phyloP scores from a whole-genome alignment of 2,329 filamentous ascomycete species.

The Fusarium dimerum region DNA sequence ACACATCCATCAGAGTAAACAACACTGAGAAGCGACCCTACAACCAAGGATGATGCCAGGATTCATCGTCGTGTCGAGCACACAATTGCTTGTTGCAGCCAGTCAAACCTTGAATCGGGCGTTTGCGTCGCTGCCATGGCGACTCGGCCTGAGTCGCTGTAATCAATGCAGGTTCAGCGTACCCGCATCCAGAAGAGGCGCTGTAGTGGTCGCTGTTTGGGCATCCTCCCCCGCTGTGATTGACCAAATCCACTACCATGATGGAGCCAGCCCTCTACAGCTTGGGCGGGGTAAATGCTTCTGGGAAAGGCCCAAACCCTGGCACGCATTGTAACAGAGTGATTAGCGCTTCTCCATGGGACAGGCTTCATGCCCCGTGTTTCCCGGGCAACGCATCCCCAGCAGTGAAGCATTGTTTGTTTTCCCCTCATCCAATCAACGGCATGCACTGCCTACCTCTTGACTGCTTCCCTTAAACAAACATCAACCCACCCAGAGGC shows the following conservation, averaged over 20 bases:
- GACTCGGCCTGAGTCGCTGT: conserved; percentile 26
- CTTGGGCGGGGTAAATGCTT: conserved; percentile 28
- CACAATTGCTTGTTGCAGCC: conserved; percentile 23
- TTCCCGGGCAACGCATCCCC: conserved; percentile 29
- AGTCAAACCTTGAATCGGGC: conserved; percentile 10
- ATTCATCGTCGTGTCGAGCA: conserved; percentile 4
- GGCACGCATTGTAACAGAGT: conserved; percentile 29
- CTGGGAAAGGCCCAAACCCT: conserved; percentile 11
- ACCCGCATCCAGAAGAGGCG: neutral
- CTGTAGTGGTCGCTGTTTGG: conserved; percentile 1
- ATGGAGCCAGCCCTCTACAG: conserved; percentile 9
- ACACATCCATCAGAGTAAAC: conserved; percentile 12
- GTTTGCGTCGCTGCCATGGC: conserved; percentile 34
- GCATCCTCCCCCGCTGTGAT: neutral
- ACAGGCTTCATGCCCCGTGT: conserved; percentile 17
- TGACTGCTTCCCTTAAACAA: conserved; percentile 33
- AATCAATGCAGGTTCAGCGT: conserved; percentile 1
- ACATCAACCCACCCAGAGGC: conserved; percentile 30
- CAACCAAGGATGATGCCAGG: conserved; percentile 30
- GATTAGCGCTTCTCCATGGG: conserved; percentile 28
- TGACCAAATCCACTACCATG: neutral
- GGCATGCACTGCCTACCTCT: conserved; percentile 14
- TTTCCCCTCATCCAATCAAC: conserved; percentile 34
- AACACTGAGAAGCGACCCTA: conserved; percentile 18
- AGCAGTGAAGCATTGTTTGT: conserved; percentile 29